Percentiles rank a stretch among this genome's conserved stretches.
Conservation (phyloP, 2,329 filamentous ascomycete genomes). For the Huntiella omanensis region DNA sequence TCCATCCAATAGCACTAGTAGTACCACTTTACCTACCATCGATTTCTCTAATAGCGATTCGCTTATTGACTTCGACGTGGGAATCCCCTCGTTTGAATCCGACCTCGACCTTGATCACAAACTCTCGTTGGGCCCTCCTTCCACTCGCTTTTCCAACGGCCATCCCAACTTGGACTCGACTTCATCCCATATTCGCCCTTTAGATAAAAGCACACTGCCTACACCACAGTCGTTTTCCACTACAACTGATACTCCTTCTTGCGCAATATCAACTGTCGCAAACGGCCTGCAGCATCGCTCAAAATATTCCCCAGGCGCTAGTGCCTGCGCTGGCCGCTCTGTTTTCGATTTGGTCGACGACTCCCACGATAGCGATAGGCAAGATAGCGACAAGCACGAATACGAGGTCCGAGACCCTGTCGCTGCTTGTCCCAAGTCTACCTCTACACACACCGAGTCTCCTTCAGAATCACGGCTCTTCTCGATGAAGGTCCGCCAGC, state of each 20-base stretch:
- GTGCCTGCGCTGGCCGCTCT: neutral
- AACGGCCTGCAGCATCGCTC: no score
- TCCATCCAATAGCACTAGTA: neutral
- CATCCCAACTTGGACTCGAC: constrained; percentile 15
- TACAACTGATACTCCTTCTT: no score
- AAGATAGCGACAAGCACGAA: neutral
- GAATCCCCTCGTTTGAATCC: constrained; percentile 34
- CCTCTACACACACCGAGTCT: constrained; percentile 2
- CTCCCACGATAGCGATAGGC: neutral
- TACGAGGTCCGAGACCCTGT: neutral
- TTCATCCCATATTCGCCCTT: constrained; percentile 1
- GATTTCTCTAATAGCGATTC: no score
- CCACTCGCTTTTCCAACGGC: neutral
- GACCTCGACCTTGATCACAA: constrained; percentile 29
- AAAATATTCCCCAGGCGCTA: neutral
- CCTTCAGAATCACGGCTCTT: constrained; percentile 10
- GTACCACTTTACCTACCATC: neutral
- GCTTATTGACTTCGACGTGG: constrained; percentile 22
- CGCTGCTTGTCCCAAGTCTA: constrained; percentile 2
- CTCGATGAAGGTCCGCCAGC: constrained; percentile 18
- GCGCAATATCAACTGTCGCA: no score
- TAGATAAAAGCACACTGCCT: no score
- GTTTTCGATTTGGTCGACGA: neutral
- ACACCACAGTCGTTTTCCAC: no score
- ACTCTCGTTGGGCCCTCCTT: constrained; percentile 16